Base-by-base conservation (phyloP, 495 filamentous ascomycete species). In the Sphaerosporella brunnea region DNA sequence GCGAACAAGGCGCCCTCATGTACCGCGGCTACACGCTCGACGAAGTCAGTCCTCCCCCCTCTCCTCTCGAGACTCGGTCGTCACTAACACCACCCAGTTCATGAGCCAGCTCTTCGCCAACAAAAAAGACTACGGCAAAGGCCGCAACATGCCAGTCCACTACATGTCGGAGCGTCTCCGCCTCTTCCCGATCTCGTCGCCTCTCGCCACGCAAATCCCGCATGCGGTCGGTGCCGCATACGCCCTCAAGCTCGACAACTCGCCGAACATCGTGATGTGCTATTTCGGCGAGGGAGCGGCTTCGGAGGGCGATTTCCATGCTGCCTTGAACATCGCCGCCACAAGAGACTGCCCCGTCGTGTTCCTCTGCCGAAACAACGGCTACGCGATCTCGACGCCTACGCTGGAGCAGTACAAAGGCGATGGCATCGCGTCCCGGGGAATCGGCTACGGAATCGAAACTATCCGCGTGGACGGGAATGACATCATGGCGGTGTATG, bases 251-350 rank as follows among this genome's bases (percentile, higher is more conserved):
- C 68, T 94, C 36, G 83, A 90, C 61, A 72, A 75, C 35, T 68
- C 76, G 9, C 73, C 75, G 4, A 69, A 84, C 7, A 73, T 96
- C 2, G 84, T 81, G 19, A 80, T 79, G 2, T 90, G 84, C 58
- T 96, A 88, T 64, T 96, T 99, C 54, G 90, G 90, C 43, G 90
- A 99, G 70, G 90, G 90, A n/a, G 92, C 92, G 10, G 92, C 90
- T 11, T 84, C 78, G 51, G 92, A 96, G 65, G 90, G 92, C 21
- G 90, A 99, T 63, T 99, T 99, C 67, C 90, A 99, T 57, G 90
- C 86, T 0, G 92, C 84, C 0, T 69, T 99, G 23, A 99, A 99
- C 60, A 87, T 99, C 41, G 90, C 90, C 16, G 92, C 90, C 0
- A 99, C 90, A 2, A 72, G 90, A 2, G 79, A 82, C 20, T 93